Evolutionary conservation across 306 rosid genomes (phyloP).

Genomic region (Mimosa bimucronata): DNA sequence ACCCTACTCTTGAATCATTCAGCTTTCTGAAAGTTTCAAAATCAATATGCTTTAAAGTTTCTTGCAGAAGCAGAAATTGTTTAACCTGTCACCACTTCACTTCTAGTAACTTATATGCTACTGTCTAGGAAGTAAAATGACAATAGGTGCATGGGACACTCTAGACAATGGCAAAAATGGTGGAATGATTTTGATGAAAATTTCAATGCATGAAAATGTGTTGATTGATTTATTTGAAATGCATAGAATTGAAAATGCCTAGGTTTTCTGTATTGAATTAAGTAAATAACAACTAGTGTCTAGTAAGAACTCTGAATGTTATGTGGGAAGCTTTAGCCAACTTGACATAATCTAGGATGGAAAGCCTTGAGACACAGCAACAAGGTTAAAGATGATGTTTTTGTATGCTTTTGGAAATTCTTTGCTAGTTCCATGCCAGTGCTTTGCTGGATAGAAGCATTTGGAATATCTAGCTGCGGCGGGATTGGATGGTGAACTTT

Average conservation of each 20-base stretch:
- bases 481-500: neutral
- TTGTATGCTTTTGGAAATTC: neutral
- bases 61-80: neutral
- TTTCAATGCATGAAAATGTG: neutral
- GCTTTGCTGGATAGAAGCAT: neutral
- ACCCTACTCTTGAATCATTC: neutral
- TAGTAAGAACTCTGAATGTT: neutral
- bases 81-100: neutral
- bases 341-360: neutral
- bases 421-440: neutral
- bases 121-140: slow-evolving; percentile 6
- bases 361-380: neutral
- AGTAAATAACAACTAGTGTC: neutral
- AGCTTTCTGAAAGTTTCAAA: neutral
- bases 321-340: slow-evolving; percentile 1
- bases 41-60: neutral
- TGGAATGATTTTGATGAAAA: neutral
- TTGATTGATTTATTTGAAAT: neutral
- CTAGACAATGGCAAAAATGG: neutral
- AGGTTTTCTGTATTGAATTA: neutral
- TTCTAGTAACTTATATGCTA: neutral
- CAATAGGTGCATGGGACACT: neutral
- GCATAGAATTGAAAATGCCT: too few relatives aligned
- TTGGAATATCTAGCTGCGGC: neutral
- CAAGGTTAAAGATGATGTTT: neutral